A percentile compares a stretch with the other conserved stretches of the same genome.
phyloP scores from a whole-genome alignment of 2,329 filamentous ascomycete species.

The Penicillium frequentans region DNA sequence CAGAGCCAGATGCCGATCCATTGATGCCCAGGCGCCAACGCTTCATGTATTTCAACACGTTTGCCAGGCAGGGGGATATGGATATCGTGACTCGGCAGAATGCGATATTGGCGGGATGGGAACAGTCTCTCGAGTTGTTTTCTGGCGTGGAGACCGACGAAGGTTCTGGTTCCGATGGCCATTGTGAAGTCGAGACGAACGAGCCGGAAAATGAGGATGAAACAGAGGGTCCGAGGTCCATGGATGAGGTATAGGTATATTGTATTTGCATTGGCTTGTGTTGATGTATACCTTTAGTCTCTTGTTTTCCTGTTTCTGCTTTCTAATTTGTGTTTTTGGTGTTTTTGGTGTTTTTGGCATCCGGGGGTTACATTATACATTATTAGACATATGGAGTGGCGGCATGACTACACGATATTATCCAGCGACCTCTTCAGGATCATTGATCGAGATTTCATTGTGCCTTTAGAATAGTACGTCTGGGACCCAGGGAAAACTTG shows the following conservation, averaged over 20 bases:
- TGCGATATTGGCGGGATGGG: neutral
- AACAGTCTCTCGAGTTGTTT: conserved; percentile 1
- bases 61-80: neutral
- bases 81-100: neutral
- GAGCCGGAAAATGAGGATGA: neutral
- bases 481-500: neutral
- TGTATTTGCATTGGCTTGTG: too few species aligned
- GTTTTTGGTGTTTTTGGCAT: neutral
- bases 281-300: too few species aligned
- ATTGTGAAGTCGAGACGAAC: neutral
- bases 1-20: neutral
- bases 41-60: neutral
- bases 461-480: neutral
- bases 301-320: neutral
- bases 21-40: neutral
- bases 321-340: neutral
- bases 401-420: conserved; percentile 62
- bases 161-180: neutral
- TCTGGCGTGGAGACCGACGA: neutral
- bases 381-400: neutral
- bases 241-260: too few species aligned
- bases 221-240: neutral
- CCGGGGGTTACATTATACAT: neutral
- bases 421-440: conserved; percentile 56
- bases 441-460: conserved; percentile 1